phyloP scores from a whole-genome alignment of 371 early-diverging fungal genomes.

The Syncephalastrum contaminatum region DNA sequence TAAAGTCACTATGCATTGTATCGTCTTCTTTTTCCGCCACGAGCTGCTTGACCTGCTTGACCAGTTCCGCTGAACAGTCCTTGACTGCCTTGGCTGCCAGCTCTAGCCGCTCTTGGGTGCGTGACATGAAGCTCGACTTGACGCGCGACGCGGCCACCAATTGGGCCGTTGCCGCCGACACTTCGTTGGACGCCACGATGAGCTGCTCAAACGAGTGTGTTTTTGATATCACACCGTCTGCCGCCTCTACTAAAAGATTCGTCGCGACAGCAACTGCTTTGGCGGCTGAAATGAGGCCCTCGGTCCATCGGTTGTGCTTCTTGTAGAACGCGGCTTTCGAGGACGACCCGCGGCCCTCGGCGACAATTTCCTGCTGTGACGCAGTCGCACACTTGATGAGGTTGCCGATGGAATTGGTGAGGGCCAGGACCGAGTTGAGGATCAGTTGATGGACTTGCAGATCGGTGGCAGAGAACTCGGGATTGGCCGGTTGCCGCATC shows the following conservation, averaged over 20 bases:
- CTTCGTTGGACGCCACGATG: conserved; percentile 94
- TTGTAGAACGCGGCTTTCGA: conserved; percentile 93
- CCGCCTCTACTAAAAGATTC: conserved; percentile 87
- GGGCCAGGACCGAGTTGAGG: conserved; percentile 84
- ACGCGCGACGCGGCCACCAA: conserved; percentile 95
- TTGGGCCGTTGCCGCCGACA: conserved; percentile 93
- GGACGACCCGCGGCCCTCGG: conserved; percentile 84
- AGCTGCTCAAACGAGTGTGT: conserved; percentile 90
- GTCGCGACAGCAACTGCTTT: conserved; percentile 93
- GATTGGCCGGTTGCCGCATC: conserved; percentile 71
- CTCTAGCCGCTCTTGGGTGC: conserved; percentile 89
- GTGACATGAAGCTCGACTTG: conserved; percentile 86
- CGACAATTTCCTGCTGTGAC: conserved; percentile 95
- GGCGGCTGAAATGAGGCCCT: conserved; percentile 97
- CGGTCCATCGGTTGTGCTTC: conserved; percentile 98
- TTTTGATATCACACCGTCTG: conserved; percentile 92
- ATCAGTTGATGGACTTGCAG: conserved; percentile 89
- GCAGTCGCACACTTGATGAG: conserved; percentile 91
- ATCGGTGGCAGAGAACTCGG: conserved; percentile 67
- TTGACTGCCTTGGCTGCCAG: conserved; percentile 90
- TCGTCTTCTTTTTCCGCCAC: conserved; percentile 64
- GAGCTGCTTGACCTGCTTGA: conserved; percentile 86
- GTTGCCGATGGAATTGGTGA: conserved; percentile 92
- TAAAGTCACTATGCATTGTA: conserved; percentile 64
- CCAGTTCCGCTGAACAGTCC: conserved; percentile 84